Percentiles rank a stretch among this genome's conserved stretches.
These are phyloP conservation scores for Mortierella sp. DNA, from an alignment of 371 early-diverging fungal species.

Conservation along the genomic window DNA sequence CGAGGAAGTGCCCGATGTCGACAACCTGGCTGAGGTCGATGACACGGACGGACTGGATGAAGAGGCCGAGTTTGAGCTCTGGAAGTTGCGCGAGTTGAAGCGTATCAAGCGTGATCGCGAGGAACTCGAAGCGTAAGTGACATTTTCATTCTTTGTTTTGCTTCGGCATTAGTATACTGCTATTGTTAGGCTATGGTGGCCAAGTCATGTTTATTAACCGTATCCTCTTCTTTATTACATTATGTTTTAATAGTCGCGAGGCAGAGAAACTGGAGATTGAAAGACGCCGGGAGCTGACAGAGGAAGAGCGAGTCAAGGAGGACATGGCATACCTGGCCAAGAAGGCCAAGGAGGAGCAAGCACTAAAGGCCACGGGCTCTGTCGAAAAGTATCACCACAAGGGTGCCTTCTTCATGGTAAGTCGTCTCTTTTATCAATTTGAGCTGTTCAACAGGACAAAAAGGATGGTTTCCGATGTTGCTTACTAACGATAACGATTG, in stretches of 20 bases:
- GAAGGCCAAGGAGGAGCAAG: constrained; percentile 66
- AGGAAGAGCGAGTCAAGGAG: constrained; percentile 80
- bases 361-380: constrained; percentile 60
- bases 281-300: constrained; percentile 84
- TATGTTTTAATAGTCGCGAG: constrained; percentile 66
- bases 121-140: constrained; percentile 77
- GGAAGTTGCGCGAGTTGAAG: constrained; percentile 93
- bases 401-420: constrained; percentile 87
- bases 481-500: not conserved
- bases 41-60: constrained; percentile 93
- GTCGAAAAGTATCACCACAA: constrained; percentile 92
- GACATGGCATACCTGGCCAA: constrained; percentile 73
- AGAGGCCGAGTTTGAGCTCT: constrained; percentile 89
- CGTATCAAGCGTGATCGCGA: constrained; percentile 92
- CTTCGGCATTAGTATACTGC: not conserved
- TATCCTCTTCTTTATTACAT: not conserved
- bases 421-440: not conserved
- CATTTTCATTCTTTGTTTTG: not conserved
- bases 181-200: not conserved
- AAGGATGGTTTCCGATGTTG: no score
- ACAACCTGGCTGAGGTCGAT: constrained; percentile 72
- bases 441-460: not conserved
- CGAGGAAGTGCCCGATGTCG: constrained; percentile 58
- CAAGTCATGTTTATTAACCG: not conserved
- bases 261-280: constrained; percentile 85